Evolutionary conservation across 495 filamentous ascomycete species (phyloP).

Genomic region (Tuber microsphaerosporum): DNA sequence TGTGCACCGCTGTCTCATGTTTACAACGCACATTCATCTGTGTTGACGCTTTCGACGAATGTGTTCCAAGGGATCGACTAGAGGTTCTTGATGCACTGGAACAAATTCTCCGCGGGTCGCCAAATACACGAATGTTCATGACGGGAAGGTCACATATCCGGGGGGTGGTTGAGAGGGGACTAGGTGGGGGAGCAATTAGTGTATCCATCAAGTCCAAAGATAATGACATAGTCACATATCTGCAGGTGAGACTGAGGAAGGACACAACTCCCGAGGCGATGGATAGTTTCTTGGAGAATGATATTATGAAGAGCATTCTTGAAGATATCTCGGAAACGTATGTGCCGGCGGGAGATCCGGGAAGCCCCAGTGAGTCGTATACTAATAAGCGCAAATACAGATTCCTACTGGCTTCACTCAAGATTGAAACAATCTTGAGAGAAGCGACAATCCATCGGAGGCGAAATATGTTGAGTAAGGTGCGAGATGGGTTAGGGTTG

Average conservation of each 20-base stretch:
- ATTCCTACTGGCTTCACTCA: not conserved
- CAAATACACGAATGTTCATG: not conserved
- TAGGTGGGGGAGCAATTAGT: not conserved
- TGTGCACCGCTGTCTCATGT: not conserved
- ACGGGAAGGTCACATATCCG: not conserved
- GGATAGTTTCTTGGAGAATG: not conserved
- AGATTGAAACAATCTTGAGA: not conserved
- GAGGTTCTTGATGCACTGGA: not conserved
- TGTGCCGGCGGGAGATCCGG: not conserved
- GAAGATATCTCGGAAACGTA: not conserved
- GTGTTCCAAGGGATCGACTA: not conserved
- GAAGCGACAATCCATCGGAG: not conserved
- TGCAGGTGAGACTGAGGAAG: not conserved
- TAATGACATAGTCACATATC: not conserved
- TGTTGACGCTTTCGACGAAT: not conserved
- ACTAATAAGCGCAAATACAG: not conserved
- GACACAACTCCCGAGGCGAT: too few relatives aligned
- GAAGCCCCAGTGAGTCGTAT: not conserved
- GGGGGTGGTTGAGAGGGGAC: not conserved
- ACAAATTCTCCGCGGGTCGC: not conserved
- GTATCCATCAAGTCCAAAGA: too few relatives aligned
- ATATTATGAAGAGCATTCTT: not conserved
- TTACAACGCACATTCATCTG: not conserved
- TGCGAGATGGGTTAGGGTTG: not conserved
- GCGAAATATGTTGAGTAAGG: not conserved